phyloP scores from a whole-genome alignment of 768 basidiomycete genomes.

The Pleurotus citrinopileatus region DNA sequence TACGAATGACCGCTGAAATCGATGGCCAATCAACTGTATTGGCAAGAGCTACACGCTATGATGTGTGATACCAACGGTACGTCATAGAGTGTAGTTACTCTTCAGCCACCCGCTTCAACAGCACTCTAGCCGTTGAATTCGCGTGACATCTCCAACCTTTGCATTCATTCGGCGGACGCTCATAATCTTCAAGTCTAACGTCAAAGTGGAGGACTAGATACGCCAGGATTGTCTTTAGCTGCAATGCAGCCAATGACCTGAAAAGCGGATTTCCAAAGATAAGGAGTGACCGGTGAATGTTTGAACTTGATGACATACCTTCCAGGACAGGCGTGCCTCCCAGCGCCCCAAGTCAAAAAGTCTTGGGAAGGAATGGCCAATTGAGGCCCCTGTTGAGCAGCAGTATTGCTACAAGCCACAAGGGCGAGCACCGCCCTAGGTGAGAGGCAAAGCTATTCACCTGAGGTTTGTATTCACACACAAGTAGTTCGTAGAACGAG shows the following conservation, averaged over 20 bases:
- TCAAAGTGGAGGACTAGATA: not conserved
- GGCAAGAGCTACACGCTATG: too few species aligned
- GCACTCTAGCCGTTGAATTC: not conserved
- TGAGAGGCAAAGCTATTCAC: too few species aligned
- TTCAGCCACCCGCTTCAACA: not conserved
- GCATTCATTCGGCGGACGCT: conserved; percentile 1
- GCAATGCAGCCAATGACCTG: conserved; percentile 4
- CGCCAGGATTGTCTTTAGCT: conserved; percentile 8
- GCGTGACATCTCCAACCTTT: not conserved
- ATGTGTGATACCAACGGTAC: too few species aligned
- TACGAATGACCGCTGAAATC: too few species aligned
- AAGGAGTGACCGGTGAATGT: too few species aligned
- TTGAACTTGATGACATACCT: too few species aligned
- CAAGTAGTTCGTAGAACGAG: too few species aligned
- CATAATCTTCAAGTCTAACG: not conserved
- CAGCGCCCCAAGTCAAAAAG: not conserved
- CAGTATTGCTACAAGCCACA: too few species aligned
- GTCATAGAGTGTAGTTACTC: not conserved
- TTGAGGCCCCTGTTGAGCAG: too few species aligned
- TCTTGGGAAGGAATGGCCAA: not conserved
- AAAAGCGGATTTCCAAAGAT: not conserved
- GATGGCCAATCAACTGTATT: too few species aligned
- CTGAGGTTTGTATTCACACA: too few species aligned
- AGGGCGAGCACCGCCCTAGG: too few species aligned
- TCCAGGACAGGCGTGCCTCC: not conserved